Evolutionary conservation across 2,329 filamentous ascomycete species (phyloP).

Genomic region (Aspergillus sp.): DNA sequence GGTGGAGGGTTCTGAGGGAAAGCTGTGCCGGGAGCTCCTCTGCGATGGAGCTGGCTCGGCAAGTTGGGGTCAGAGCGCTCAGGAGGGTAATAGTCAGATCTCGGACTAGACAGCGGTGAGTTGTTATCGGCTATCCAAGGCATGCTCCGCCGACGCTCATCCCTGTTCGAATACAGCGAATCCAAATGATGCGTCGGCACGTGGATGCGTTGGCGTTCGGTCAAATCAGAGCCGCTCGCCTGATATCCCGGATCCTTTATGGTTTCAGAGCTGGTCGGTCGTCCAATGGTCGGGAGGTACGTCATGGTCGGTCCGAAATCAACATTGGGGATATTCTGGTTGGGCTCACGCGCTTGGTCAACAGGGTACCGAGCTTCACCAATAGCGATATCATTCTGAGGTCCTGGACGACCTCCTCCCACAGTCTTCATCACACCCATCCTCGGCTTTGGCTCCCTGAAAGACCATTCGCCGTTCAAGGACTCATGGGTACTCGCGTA

Average conservation of each 20-base stretch:
- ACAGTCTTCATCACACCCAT: slow-evolving; percentile 74
- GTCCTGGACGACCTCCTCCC: slow-evolving; percentile 41
- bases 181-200: slow-evolving; percentile 19
- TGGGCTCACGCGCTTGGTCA: slow-evolving; percentile 25
- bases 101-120: slow-evolving; percentile 36
- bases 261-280: slow-evolving; percentile 50
- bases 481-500: slow-evolving; percentile 64
- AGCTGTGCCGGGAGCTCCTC: too few relatives aligned
- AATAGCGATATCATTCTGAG: slow-evolving; percentile 34
- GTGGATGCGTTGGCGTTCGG: slow-evolving; percentile 20
- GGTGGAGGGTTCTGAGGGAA: too few relatives aligned
- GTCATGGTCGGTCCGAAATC: slow-evolving; percentile 82
- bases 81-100: slow-evolving; percentile 28
- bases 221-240: slow-evolving; percentile 24
- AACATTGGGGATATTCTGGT: slow-evolving; percentile 59
- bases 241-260: slow-evolving; percentile 32
- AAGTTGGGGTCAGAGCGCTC: background rate
- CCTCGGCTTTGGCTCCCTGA: slow-evolving; percentile 51
- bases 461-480: slow-evolving; percentile 35
- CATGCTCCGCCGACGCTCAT: slow-evolving; percentile 55
- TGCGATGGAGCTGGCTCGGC: too few relatives aligned
- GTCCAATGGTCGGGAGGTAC: slow-evolving; percentile 49
- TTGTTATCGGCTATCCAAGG: slow-evolving; percentile 49
- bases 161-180: slow-evolving; percentile 32
- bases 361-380: slow-evolving; percentile 40